phyloP scores from a whole-genome alignment of 768 basidiomycete species.

The Mycena haematopus region DNA sequence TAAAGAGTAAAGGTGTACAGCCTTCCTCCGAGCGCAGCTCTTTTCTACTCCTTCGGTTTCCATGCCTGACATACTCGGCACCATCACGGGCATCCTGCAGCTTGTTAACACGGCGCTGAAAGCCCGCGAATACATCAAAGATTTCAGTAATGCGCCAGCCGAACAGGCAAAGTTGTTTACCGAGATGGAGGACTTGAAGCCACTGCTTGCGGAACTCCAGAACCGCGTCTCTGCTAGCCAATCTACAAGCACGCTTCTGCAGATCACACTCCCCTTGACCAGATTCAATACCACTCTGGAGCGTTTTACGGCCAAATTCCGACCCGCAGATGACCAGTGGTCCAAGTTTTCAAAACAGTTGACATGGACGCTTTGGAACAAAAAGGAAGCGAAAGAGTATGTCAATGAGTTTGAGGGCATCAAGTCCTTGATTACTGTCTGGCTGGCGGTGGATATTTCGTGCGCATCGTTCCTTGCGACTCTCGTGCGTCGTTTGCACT shows the following conservation, averaged over 20 bases:
- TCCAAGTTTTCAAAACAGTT: slow-evolving; percentile 9
- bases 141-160: background rate
- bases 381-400: slow-evolving; percentile 5
- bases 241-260: background rate
- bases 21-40: too few relatives aligned
- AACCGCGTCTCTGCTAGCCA: background rate
- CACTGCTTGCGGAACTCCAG: background rate
- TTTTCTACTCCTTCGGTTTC: background rate
- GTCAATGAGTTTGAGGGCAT: background rate
- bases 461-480: background rate
- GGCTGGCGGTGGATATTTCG: background rate
- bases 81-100: background rate
- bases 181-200: background rate
- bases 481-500: too few relatives aligned
- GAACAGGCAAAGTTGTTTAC: background rate
- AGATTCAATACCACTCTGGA: background rate
- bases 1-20: background rate
- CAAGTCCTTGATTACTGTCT: background rate
- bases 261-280: background rate
- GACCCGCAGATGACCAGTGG: background rate
- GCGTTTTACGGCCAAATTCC: background rate
- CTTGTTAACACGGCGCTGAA: background rate
- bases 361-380: slow-evolving; percentile 5
- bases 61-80: slow-evolving; percentile 1
- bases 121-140: background rate